Percentiles rank a stretch among this genome's conserved stretches.
Conservation (phyloP, 164 flowering plant species). For the Protea cynaroides region DNA sequence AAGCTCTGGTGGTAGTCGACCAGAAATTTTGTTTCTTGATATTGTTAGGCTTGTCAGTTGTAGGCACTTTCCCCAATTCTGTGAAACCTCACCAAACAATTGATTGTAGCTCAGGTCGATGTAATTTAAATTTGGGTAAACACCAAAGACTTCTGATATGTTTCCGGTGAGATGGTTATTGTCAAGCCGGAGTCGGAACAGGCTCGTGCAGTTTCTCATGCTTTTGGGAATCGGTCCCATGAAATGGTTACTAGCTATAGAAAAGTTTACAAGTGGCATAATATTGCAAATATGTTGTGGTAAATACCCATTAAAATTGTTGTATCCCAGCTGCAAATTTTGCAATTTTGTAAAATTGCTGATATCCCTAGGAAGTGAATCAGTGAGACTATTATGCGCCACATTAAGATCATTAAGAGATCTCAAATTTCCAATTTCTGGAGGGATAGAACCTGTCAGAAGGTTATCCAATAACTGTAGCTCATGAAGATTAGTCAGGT, state of each 20-base stretch:
- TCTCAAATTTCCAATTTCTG: too few species aligned
- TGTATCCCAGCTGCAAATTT: not conserved
- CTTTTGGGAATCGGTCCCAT: slow-evolving; percentile 6
- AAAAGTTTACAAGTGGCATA: not conserved
- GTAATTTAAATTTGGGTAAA: slow-evolving; percentile 3
- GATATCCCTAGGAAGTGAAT: too few species aligned
- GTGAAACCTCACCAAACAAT: slow-evolving; percentile 7
- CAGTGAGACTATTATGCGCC: too few species aligned
- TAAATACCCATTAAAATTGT: not conserved
- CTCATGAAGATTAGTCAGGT: too few species aligned
- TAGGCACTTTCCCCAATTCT: slow-evolving; percentile 3
- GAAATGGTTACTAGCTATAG: not conserved
- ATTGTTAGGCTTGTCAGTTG: not conserved
- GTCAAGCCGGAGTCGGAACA: slow-evolving; percentile 4
- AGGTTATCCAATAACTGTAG: too few species aligned
- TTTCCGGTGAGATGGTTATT: slow-evolving; percentile 10
- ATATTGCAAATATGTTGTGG: not conserved
- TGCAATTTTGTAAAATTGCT: not conserved
- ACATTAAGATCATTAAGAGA: too few species aligned
- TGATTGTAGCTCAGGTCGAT: slow-evolving; percentile 6
- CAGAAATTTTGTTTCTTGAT: not conserved
- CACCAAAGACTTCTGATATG: slow-evolving; percentile 9
- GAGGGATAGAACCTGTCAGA: too few species aligned
- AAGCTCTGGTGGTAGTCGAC: slow-evolving; percentile 6
- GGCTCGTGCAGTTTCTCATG: slow-evolving; percentile 8